These are phyloP conservation scores for Mayamaea pseudoterrestris DNA, from an alignment of 108 stramenopile genomes.

Conservation along the genomic window DNA sequence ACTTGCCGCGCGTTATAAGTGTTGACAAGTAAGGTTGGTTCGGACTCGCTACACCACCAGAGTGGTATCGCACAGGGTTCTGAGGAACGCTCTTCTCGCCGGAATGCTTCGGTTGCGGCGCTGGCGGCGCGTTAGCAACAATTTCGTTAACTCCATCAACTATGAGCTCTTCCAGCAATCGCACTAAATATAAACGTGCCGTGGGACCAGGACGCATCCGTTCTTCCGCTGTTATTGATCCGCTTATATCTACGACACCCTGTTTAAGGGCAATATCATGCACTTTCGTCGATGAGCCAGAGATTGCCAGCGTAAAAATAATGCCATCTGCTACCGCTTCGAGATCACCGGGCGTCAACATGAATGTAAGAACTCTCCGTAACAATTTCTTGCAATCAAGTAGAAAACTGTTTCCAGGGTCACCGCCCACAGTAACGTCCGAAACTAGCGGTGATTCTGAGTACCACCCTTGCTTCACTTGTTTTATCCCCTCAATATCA, in stretches of 20 bases:
- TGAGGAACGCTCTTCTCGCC: slow-evolving; percentile 22
- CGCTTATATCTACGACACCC: slow-evolving; percentile 9
- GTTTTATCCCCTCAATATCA: slow-evolving; percentile 3
- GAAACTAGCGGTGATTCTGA: slow-evolving; percentile 48
- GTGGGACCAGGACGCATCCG: slow-evolving; percentile 61
- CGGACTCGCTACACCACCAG: slow-evolving; percentile 54
- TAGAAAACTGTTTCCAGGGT: slow-evolving; percentile 65
- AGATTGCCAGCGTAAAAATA: slow-evolving; percentile 65
- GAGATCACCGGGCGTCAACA: slow-evolving; percentile 80
- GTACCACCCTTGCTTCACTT: slow-evolving; percentile 47
- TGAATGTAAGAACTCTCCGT: slow-evolving; percentile 71
- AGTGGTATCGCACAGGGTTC: slow-evolving; percentile 41
- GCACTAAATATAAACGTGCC: slow-evolving; percentile 65
- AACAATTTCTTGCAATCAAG: slow-evolving; percentile 74
- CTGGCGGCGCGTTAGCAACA: slow-evolving; percentile 32
- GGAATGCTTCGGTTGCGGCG: slow-evolving; percentile 14
- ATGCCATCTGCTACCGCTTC: slow-evolving; percentile 74
- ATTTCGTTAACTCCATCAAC: slow-evolving; percentile 87
- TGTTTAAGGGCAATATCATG: background rate
- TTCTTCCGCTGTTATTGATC: too few relatives aligned
- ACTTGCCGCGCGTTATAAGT: slow-evolving; percentile 20
- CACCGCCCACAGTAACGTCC: slow-evolving; percentile 66
- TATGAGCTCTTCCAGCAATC: slow-evolving; percentile 80
- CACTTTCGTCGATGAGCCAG: background rate
- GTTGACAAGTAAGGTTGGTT: slow-evolving; percentile 52